Percentiles rank a stretch among this genome's conserved stretches.
Evolutionary conservation across 2,329 filamentous ascomycete genomes (phyloP).

Genomic region (Fusarium sp.): DNA sequence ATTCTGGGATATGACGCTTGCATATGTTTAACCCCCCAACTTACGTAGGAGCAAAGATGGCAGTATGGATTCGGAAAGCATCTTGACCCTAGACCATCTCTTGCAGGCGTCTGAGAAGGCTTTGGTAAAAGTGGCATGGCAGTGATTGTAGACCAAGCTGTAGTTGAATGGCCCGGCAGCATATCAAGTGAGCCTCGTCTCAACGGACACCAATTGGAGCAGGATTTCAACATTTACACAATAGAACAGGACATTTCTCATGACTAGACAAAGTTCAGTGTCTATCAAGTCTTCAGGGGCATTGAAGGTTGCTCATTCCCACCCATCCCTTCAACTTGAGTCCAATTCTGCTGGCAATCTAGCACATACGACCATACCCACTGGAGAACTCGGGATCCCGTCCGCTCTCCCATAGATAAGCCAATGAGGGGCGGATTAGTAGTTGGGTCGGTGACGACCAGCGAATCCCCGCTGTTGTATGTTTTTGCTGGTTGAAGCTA

Average conservation of each 20-base stretch:
- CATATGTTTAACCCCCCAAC: neutral
- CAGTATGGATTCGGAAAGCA: neutral
- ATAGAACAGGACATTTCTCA: neutral
- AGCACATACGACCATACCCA: neutral
- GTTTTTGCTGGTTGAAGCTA: neutral
- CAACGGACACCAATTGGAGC: neutral
- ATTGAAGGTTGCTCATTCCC: neutral
- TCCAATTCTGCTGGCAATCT: fast-evolving
- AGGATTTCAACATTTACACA: neutral
- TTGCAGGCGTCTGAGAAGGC: neutral
- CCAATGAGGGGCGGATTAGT: no score
- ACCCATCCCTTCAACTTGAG: neutral
- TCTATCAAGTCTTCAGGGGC: neutral
- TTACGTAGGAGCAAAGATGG: neutral
- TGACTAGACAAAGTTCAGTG: neutral
- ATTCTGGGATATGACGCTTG: neutral
- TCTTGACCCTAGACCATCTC: neutral
- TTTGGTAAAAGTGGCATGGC: neutral
- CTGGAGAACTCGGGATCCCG: neutral
- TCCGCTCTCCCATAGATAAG: no score
- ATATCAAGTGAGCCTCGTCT: neutral
- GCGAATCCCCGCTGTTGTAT: no score
- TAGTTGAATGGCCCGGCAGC: neutral
- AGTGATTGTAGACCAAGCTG: neutral
- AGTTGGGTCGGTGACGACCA: no score